These are phyloP conservation scores for Crithidia fasciculata DNA, from an alignment of 208 protist species.

Conservation along the genomic window DNA sequence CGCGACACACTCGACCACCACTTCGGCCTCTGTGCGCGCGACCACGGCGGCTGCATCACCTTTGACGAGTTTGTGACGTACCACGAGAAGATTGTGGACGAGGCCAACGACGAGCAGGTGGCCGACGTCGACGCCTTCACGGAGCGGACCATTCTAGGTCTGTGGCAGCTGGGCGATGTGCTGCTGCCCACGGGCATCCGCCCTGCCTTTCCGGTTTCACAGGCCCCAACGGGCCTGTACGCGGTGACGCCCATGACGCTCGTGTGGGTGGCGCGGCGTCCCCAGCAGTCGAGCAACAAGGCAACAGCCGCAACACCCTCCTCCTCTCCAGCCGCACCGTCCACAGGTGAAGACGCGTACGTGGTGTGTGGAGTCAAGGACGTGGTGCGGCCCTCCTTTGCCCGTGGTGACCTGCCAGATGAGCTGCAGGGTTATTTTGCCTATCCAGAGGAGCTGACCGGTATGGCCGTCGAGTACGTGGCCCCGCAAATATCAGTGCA, in stretches of 20 bases:
- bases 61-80: constrained; percentile 83
- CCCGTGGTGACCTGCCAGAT: constrained; percentile 76
- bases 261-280: constrained; percentile 55
- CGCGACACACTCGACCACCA: constrained; percentile 65
- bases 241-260: constrained; percentile 76
- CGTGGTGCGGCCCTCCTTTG: constrained; percentile 76
- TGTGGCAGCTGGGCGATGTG: constrained; percentile 82
- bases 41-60: constrained; percentile 64
- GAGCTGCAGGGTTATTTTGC: constrained; percentile 85
- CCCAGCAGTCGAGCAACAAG: background rate
- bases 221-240: constrained; percentile 61
- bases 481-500: constrained; percentile 62
- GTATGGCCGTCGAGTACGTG: constrained; percentile 63
- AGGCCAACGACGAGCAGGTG: constrained; percentile 64
- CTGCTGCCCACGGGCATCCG: constrained; percentile 79
- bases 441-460: constrained; percentile 76
- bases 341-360: constrained; percentile 18
- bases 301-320: background rate
- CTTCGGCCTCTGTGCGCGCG: constrained; percentile 55
- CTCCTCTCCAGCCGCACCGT: background rate
- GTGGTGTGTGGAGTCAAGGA: constrained; percentile 69
- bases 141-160: constrained; percentile 57
- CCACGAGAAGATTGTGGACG: constrained; percentile 79
- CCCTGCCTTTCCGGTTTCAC: constrained; percentile 49
- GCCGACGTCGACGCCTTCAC: constrained; percentile 63